These are phyloP conservation scores for Serendipita sp. DNA, from an alignment of 768 basidiomycete genomes.

Conservation along the genomic window DNA sequence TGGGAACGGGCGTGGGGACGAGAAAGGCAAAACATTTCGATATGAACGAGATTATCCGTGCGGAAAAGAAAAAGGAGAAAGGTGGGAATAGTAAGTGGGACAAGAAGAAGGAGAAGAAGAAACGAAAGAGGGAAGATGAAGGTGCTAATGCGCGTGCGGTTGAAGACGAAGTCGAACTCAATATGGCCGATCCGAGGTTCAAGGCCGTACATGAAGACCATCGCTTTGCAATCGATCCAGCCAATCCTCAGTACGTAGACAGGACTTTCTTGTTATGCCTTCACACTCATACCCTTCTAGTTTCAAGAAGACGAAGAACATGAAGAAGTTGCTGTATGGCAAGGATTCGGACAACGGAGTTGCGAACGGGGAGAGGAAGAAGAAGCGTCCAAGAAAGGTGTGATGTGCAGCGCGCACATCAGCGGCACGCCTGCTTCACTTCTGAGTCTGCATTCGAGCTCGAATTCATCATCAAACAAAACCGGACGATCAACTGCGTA, in stretches of 20 bases:
- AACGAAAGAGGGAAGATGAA: constrained; percentile 23
- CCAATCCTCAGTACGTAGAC: constrained; percentile 73
- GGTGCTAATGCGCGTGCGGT: constrained; percentile 17
- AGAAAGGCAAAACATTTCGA: constrained; percentile 56
- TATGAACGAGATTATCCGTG: constrained; percentile 73
- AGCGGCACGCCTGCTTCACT: too few relatives aligned
- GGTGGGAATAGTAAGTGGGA: constrained; percentile 8
- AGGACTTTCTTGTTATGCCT: background rate
- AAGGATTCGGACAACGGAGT: background rate
- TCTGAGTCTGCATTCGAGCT: too few relatives aligned
- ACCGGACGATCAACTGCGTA: too few relatives aligned
- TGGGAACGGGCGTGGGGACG: too few relatives aligned
- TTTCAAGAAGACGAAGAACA: constrained; percentile 84
- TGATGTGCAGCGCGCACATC: background rate
- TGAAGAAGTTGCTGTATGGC: constrained; percentile 72
- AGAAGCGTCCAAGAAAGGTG: constrained; percentile 3
- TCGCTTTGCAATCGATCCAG: constrained; percentile 89
- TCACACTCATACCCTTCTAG: constrained; percentile 24
- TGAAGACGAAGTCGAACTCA: constrained; percentile 44
- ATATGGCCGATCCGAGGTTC: constrained; percentile 82
- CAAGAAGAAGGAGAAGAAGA: constrained; percentile 27
- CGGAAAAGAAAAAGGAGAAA: constrained; percentile 47
- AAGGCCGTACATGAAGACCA: constrained; percentile 75
- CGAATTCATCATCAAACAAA: too few relatives aligned
- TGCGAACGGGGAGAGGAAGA: background rate